Percentiles rank a stretch among this genome's conserved stretches.
phyloP scores from a whole-genome alignment of 345 rosid genomes.

The Ceriops zippeliana region DNA sequence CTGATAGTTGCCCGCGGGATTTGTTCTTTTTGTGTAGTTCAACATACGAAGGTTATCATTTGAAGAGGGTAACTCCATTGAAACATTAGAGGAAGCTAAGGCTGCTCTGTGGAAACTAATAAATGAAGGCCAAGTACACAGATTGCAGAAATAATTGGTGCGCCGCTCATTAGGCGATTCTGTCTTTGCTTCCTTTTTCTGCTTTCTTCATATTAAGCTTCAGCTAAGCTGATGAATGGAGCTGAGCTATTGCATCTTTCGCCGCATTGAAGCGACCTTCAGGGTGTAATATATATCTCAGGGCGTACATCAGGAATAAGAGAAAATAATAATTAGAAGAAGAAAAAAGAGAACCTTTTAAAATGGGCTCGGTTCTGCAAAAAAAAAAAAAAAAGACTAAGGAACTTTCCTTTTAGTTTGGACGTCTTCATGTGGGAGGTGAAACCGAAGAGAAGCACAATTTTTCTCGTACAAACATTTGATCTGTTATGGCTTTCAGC shows the following conservation, averaged over 20 bases:
- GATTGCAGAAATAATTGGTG: slow-evolving; percentile 32
- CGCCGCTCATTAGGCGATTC: not conserved
- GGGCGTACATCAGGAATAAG: too few relatives aligned
- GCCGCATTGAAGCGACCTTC: not conserved
- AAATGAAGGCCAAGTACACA: slow-evolving; percentile 54
- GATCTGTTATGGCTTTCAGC: too few relatives aligned
- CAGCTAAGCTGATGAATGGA: not conserved
- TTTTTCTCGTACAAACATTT: too few relatives aligned
- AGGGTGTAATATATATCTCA: too few relatives aligned
- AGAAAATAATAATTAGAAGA: too few relatives aligned
- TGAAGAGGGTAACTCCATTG: slow-evolving; percentile 61
- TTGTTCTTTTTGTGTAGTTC: slow-evolving; percentile 42
- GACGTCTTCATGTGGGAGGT: too few relatives aligned
- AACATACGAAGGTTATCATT: slow-evolving; percentile 85
- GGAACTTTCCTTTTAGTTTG: too few relatives aligned
- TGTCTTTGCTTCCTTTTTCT: not conserved
- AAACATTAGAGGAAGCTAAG: slow-evolving; percentile 88
- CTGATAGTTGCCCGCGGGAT: not conserved
- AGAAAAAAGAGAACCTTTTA: too few relatives aligned
- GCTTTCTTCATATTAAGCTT: not conserved
- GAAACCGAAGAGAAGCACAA: too few relatives aligned
- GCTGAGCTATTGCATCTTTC: not conserved
- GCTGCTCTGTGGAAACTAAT: slow-evolving; percentile 70
- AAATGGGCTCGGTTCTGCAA: too few relatives aligned
- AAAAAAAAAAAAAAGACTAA: too few relatives aligned